A percentile compares a stretch with the other conserved stretches of the same genome.
These are phyloP conservation scores for Eucommia ulmoides DNA, from an alignment of 257 asterid genomes.

Conservation along the genomic window DNA sequence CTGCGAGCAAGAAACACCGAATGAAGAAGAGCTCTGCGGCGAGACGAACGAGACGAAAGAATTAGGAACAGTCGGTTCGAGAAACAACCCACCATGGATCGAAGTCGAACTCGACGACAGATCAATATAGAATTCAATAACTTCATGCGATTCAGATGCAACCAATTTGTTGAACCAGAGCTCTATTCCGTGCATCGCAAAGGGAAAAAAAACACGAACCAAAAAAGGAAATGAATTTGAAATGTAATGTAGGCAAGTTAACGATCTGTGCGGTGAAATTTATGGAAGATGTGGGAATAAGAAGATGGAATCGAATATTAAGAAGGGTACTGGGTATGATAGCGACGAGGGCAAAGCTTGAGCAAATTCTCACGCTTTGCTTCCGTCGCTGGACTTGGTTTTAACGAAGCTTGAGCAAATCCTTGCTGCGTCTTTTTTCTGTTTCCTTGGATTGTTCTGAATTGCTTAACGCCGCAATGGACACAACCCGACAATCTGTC, in stretches of 20 bases:
- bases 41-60: conserved; percentile 43
- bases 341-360: neutral
- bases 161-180: conserved; percentile 10
- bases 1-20: conserved; percentile 21
- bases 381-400: neutral
- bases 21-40: conserved; percentile 15
- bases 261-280: conserved; percentile 4
- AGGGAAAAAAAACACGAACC: neutral
- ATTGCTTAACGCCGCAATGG: neutral
- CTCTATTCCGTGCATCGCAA: conserved; percentile 15
- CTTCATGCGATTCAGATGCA: conserved; percentile 6
- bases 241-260: neutral
- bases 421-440: neutral
- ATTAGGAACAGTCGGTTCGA: conserved; percentile 48
- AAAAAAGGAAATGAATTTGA: neutral
- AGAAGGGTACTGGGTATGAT: neutral
- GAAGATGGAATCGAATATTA: neutral
- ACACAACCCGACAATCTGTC: no score
- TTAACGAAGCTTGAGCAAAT: neutral
- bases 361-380: neutral
- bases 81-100: conserved; percentile 51
- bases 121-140: conserved; percentile 6
- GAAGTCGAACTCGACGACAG: conserved; percentile 11
- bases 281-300: conserved; percentile 16
- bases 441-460: neutral